Percentiles rank a stretch among this genome's conserved stretches.
Evolutionary conservation across 495 filamentous ascomycete species (phyloP).

Genomic region (Endocarpon pusillum): DNA sequence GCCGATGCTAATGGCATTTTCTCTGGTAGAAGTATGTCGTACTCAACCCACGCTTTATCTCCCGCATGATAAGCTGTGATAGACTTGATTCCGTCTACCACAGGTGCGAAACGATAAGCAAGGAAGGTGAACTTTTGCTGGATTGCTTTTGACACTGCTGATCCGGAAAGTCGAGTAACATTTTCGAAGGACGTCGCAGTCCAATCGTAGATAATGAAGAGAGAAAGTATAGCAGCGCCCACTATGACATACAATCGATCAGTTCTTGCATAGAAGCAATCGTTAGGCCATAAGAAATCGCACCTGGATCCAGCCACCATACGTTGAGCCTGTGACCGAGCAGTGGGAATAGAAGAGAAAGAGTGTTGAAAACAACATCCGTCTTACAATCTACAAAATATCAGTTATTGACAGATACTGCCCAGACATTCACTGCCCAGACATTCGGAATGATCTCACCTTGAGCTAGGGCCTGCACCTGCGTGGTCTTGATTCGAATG

Average conservation of each 20-base stretch:
- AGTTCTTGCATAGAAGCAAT: too few species aligned
- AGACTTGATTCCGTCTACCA: constrained; percentile 27
- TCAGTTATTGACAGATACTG: constrained; percentile 1
- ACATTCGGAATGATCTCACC: constrained; percentile 6
- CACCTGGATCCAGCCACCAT: constrained; percentile 31
- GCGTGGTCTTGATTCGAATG: constrained; percentile 28
- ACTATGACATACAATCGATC: too few species aligned
- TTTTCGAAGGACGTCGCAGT: constrained; percentile 27
- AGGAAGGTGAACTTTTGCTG: constrained; percentile 27
- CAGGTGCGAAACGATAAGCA: constrained; percentile 25
- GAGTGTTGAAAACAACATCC: constrained; percentile 32
- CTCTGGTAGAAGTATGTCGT: constrained; percentile 28
- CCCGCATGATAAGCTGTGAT: constrained; percentile 30
- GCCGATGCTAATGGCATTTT: constrained; percentile 18
- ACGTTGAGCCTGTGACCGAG: constrained; percentile 21
- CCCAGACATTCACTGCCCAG: not conserved
- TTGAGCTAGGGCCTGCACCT: constrained; percentile 33
- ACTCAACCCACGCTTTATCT: constrained; percentile 32
- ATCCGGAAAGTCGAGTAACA: constrained; percentile 25
- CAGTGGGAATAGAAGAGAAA: constrained; percentile 30
- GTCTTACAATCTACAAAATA: constrained; percentile 27
- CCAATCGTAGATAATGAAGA: constrained; percentile 35
- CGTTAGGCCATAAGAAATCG: too few species aligned
- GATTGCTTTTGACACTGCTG: constrained; percentile 15
- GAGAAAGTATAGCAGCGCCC: constrained; percentile 26